phyloP scores from a whole-genome alignment of 371 early-diverging fungal genomes.

The Rhizomucor pusillus region DNA sequence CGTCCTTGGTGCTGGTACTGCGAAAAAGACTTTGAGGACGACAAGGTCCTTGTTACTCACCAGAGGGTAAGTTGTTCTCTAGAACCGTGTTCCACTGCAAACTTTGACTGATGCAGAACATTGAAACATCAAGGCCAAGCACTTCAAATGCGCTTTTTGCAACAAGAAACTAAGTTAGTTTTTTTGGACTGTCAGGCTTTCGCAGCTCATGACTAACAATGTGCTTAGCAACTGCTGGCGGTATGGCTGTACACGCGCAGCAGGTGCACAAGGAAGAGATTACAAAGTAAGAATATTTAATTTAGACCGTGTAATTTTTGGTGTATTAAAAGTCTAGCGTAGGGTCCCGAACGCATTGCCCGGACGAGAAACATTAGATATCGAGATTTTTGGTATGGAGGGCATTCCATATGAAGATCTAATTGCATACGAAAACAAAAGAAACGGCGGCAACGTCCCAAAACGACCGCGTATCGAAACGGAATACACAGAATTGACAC shows the following conservation, averaged over 20 bases:
- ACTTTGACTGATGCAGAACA: not conserved
- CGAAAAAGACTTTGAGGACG: slow-evolving; percentile 95
- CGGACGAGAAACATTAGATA: slow-evolving; percentile 81
- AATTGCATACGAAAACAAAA: slow-evolving; percentile 58
- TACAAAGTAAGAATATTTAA: slow-evolving; percentile 53
- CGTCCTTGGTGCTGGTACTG: slow-evolving; percentile 83
- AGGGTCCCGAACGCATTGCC: slow-evolving; percentile 87
- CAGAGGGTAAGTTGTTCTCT: slow-evolving; percentile 53
- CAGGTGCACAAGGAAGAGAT: slow-evolving; percentile 94
- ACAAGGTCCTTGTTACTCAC: slow-evolving; percentile 90
- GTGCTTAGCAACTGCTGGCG: slow-evolving; percentile 70
- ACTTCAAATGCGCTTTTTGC: slow-evolving; percentile 90
- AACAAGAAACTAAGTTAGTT: slow-evolving; percentile 74
- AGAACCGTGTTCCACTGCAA: not conserved
- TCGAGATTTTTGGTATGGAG: slow-evolving; percentile 95
- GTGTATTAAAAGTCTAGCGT: not conserved
- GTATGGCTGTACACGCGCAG: slow-evolving; percentile 86
- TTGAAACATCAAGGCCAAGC: slow-evolving; percentile 62
- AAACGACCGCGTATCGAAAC: slow-evolving; percentile 31
- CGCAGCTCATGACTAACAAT: not conserved
- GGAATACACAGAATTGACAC: slow-evolving; percentile 35
- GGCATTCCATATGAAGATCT: slow-evolving; percentile 88
- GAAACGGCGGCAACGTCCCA: slow-evolving; percentile 25
- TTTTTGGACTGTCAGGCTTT: slow-evolving; percentile 1
- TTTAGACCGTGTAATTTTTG: too few relatives aligned